Evolutionary conservation across 2,329 filamentous ascomycete genomes (phyloP).

Genomic region (Penicillium oxalicum): DNA sequence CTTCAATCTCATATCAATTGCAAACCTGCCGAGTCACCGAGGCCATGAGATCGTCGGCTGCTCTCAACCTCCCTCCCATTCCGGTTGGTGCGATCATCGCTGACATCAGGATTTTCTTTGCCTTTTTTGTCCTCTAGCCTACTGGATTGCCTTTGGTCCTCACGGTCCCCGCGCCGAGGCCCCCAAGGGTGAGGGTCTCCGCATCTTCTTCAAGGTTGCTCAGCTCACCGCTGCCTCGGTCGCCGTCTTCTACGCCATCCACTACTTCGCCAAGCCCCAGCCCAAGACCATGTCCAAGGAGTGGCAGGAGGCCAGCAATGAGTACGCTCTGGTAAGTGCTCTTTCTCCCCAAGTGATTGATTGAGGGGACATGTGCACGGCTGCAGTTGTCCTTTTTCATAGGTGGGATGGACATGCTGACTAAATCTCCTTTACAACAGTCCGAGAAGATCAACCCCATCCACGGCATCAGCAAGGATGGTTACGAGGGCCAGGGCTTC

Average conservation of each 20-base stretch:
- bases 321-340: conserved; percentile 78
- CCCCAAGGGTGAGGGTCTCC: conserved; percentile 78
- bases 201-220: conserved; percentile 67
- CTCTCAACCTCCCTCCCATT: no score
- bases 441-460: conserved; percentile 79
- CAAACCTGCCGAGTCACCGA: neutral
- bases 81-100: neutral
- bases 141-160: conserved; percentile 97
- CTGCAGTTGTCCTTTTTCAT: neutral
- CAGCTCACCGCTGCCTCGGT: conserved; percentile 62
- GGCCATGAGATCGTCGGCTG: no score
- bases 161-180: conserved; percentile 82
- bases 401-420: conserved; percentile 11
- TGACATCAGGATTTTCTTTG: conserved; percentile 19
- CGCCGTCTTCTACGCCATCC: conserved; percentile 65
- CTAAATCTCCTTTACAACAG: conserved; percentile 42
- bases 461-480: conserved; percentile 72
- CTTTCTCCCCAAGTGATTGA: neutral
- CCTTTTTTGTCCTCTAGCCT: conserved; percentile 56
- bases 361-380: neutral
- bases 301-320: conserved; percentile 92
- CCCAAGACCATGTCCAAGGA: conserved; percentile 93
- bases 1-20: neutral
- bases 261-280: conserved; percentile 63
- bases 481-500: conserved; percentile 71